Base-by-base conservation (phyloP, 257 asterid genomes). In the Voacanga thouarsii region DNA sequence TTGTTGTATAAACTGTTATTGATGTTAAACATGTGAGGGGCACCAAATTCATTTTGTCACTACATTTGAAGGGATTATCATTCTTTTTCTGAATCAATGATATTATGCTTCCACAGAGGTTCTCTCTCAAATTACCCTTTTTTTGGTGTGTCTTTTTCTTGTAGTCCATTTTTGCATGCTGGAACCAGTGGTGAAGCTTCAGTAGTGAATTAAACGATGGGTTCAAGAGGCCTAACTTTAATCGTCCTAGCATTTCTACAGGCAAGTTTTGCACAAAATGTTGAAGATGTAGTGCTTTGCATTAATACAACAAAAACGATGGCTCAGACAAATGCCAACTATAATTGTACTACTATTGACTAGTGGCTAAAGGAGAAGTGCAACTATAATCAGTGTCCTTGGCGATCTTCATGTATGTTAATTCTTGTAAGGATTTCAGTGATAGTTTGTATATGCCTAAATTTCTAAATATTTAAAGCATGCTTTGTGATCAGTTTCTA, bases 291-390 rank as follows among this genome's bases (percentile, higher is more conserved):
- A 6, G 85, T 67, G 53, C 82, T 96, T 74, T 72, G 75, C 15
- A 68, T 96, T 16, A 86, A 90, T 87, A 82, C 96, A 69, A 84
- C 89, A 33, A 28, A 72, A 55, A 78, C 77, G n/a, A 39, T 90
- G 50, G 90, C 94, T 50, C 86, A 82, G 59, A 93, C 97, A 6
- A 97, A 90, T 81, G 92, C 77, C 85, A 89, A 86, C 83, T 96
- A 89, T 72, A 86, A 93, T 24, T 93, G 99, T 80, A 97, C 97
- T 74, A 96, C 98, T 69, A 81, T 96, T 70, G 98, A 92, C 77
- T 96, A 98, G 99, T 93, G 99, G 99, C 97, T 98, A 41, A 82
- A 85, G 50, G 95, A 93, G 55, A 96, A 96, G 91, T 96, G 99
- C 75, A 84, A 92, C 79, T 96, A 92, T 76, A 72, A 89, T 47